Percentiles rank a stretch among this genome's conserved stretches.
Conservation (phyloP, 345 rosid species). For the Hibiscus trionum region DNA sequence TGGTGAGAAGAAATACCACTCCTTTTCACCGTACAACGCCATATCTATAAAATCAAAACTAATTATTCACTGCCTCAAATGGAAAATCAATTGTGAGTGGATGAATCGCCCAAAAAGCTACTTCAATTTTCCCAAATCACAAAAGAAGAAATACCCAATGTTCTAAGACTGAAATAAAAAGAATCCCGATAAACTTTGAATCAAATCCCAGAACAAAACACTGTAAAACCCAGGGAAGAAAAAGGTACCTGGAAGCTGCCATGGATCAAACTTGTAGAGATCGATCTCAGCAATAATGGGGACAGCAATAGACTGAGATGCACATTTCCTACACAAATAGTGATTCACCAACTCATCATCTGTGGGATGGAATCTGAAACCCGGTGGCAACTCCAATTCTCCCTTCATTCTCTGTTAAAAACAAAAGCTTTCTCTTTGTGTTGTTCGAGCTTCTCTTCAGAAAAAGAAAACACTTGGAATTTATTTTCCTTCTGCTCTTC, state of each 20-base stretch:
- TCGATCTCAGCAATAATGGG: not conserved
- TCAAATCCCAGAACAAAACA: not conserved
- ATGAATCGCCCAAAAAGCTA: not conserved
- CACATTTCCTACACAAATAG: not conserved
- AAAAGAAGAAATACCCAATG: not conserved
- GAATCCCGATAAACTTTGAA: no score
- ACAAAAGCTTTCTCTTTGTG: not conserved
- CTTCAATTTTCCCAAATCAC: not conserved
- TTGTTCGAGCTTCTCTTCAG: not conserved
- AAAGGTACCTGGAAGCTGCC: not conserved
- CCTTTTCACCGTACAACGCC: not conserved
- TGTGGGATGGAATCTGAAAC: not conserved
- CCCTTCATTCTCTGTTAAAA: slow-evolving; percentile 28
- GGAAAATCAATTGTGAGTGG: not conserved
- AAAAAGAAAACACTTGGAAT: not conserved
- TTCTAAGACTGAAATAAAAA: not conserved
- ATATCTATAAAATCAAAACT: not conserved
- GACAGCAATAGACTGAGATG: not conserved
- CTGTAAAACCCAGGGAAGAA: not conserved
- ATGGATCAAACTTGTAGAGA: not conserved
- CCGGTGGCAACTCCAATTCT: not conserved
- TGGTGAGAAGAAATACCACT: not conserved
- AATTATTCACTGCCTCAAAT: not conserved
- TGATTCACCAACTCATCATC: not conserved
- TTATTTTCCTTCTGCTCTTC: not conserved